phyloP scores from a whole-genome alignment of 169 alveolate species.

The Plasmodium cynomolgi region DNA sequence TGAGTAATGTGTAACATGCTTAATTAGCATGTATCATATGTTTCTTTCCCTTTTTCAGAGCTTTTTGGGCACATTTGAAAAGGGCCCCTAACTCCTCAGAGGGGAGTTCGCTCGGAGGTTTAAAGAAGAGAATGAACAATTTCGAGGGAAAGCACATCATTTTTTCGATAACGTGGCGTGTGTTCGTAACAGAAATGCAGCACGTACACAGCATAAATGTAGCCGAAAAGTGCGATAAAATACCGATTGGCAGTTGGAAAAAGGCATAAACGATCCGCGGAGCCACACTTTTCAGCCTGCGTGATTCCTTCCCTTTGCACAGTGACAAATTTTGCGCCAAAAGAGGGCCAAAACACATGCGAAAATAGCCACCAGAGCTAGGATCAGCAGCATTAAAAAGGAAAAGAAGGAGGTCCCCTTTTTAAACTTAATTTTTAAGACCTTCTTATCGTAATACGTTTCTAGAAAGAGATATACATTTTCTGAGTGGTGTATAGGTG shows the following conservation, averaged over 20 bases:
- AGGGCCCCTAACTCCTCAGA: background rate
- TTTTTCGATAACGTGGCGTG: background rate
- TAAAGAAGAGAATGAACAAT: background rate
- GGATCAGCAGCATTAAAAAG: background rate
- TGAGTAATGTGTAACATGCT: background rate
- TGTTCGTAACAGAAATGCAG: background rate
- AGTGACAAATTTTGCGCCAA: background rate
- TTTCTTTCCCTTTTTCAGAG: slow-evolving; percentile 1
- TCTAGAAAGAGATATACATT: slow-evolving; percentile 34
- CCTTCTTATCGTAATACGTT: slow-evolving; percentile 9
- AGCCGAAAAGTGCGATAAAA: background rate
- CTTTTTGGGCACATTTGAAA: slow-evolving; percentile 28
- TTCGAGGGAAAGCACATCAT: background rate
- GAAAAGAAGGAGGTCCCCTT: background rate
- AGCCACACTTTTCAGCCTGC: background rate
- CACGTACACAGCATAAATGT: background rate
- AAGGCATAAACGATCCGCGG: background rate
- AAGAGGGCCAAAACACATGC: background rate
- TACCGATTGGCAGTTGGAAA: background rate
- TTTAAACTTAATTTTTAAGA: slow-evolving; percentile 30
- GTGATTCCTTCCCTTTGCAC: background rate
- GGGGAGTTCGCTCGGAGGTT: background rate
- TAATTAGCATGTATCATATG: background rate
- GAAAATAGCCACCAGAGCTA: background rate
- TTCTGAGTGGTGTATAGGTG: slow-evolving; percentile 1